Base-by-base conservation (phyloP, 805 yeast species). In the Wickerhamiella domercqiae region DNA sequence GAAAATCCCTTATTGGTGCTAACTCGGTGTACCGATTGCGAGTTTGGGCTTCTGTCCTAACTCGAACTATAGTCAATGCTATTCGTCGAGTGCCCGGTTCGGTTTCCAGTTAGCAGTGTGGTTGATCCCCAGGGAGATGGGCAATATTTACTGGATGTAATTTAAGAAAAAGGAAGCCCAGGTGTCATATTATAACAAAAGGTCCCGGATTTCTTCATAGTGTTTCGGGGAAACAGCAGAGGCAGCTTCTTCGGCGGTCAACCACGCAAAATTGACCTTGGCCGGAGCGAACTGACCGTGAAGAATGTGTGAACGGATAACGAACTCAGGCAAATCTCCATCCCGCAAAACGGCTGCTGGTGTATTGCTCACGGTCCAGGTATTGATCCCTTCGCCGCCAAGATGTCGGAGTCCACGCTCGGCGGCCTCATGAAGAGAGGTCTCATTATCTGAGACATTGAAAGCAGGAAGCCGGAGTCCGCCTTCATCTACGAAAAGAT, bases 311-410 rank as follows among this genome's bases (percentile, higher is more conserved):
- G 93, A 78, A 59, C 82, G 83, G 49, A 90, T 71, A 49, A 80
- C 63, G 53, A 75, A 90, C 49, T 80, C 87, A 49, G 71, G 66
- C 11, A 45, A 40, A 5, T 51, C 50, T 5, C 29, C 17, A 11
- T 47, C 35, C 47, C 71, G 64, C 44, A 77, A 52, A 1, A 78
- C 73, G 32, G 76, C 84, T 30, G 86, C 77, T 29, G 98, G 97
- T 4, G 78, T 78, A 39, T 71, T 73, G 18, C 97, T 83, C n/a
- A 90, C 94, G 16, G 79, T 72, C 81, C 93, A 87, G 32, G 83
- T 78, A 59, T 83, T 79, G 54, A 90, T 70, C 39, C 67, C 56
- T 7, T 66, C 70, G 22, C 94, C 94, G 15, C 94, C 94, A 16
- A 79, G 50, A 17, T 57, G 49, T 54, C 73, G 68, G 39, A 90